Conservation (phyloP, 2,329 filamentous ascomycete species). For the Arthrinium puccinioides region DNA sequence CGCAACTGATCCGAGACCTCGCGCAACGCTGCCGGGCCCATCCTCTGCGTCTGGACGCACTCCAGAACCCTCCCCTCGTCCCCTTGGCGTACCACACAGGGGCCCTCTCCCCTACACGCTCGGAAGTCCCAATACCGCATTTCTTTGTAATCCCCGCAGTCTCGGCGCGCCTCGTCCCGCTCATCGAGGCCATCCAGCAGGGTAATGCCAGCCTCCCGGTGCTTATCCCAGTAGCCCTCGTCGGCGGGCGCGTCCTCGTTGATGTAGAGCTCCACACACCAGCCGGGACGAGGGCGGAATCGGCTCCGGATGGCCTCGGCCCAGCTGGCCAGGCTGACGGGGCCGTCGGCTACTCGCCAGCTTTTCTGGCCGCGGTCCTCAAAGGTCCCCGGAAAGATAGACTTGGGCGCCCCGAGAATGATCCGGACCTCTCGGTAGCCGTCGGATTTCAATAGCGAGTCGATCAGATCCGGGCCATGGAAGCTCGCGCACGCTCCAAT, state of each 20-base stretch:
- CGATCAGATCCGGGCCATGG: neutral
- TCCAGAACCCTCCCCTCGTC: neutral
- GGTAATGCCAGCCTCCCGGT: neutral
- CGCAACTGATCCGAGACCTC: neutral
- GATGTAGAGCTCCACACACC: slow-evolving; percentile 1
- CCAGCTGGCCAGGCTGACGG: neutral
- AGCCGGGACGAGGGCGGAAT: neutral
- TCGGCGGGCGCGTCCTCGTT: neutral
- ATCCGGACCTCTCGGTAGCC: neutral
- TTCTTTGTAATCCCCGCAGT: neutral
- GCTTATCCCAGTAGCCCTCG: neutral
- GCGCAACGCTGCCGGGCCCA: neutral
- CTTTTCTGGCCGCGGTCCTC: neutral
- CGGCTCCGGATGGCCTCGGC: neutral
- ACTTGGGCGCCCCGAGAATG: neutral
- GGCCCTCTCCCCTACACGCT: neutral
- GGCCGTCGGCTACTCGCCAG: neutral
- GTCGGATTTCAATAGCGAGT: neutral
- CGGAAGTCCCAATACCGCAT: neutral
- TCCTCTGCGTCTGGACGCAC: neutral
- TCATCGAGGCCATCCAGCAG: neutral
- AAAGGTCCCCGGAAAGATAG: neutral
- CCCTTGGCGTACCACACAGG: neutral
- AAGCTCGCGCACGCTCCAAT: neutral
- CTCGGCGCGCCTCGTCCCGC: neutral